Evolutionary conservation across 768 basidiomycete species (phyloP).

Genomic region (Cyathus striatus): DNA sequence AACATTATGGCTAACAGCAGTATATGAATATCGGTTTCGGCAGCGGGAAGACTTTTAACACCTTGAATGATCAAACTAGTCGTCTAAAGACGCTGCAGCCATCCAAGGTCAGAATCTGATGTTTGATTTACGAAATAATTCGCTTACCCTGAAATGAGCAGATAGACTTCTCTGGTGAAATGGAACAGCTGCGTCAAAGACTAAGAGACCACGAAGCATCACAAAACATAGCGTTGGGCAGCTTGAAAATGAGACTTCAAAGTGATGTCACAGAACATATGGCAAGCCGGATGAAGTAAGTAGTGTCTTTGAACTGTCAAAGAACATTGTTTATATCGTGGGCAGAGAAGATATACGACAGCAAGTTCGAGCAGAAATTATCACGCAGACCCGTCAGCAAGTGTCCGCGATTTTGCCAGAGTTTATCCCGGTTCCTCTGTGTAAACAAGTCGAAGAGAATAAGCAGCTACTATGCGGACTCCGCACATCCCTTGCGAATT

Average conservation of each 20-base stretch:
- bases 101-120: too few relatives aligned
- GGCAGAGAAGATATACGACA: slow-evolving; percentile 21
- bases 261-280: not conserved
- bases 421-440: slow-evolving; percentile 42
- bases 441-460: slow-evolving; percentile 38
- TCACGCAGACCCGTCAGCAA: slow-evolving; percentile 36
- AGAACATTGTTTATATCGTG: not conserved
- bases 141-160: too few relatives aligned
- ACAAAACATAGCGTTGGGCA: slow-evolving; percentile 12
- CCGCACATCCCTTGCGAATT: slow-evolving; percentile 42
- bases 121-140: too few relatives aligned
- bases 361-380: slow-evolving; percentile 34
- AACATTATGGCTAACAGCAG: too few relatives aligned
- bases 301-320: not conserved
- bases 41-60: too few relatives aligned
- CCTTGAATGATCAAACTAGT: too few relatives aligned
- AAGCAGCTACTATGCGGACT: slow-evolving; percentile 37
- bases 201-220: slow-evolving; percentile 14
- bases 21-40: too few relatives aligned
- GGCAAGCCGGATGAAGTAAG: slow-evolving; percentile 1
- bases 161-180: too few relatives aligned
- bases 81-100: too few relatives aligned
- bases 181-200: slow-evolving; percentile 10
- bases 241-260: slow-evolving; percentile 5
- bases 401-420: slow-evolving; percentile 44